Percentiles rank a stretch among this genome's conserved stretches.
Conservation (phyloP, 1,139 yeast species). For the Saccharomyces hybrid region DNA sequence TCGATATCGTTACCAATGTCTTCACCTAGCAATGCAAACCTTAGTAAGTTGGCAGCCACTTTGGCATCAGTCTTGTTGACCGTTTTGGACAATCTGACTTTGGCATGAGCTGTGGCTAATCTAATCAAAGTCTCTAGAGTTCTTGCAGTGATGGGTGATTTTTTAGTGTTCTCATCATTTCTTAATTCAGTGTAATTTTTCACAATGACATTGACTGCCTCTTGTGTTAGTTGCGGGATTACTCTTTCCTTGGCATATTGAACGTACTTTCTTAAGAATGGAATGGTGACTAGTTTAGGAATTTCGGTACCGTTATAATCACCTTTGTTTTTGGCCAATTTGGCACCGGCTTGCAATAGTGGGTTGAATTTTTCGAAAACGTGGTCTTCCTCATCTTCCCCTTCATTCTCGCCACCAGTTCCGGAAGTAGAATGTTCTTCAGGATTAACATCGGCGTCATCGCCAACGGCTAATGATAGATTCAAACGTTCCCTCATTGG, state of each 20-base stretch:
- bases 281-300: conserved; percentile 66
- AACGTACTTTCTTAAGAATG: conserved; percentile 83
- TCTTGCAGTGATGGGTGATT: conserved; percentile 97
- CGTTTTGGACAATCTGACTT: conserved; percentile 71
- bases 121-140: conserved; percentile 95
- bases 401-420: not conserved
- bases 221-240: conserved; percentile 69
- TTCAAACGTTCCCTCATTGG: conserved; percentile 76
- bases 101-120: conserved; percentile 94
- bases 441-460: conserved; percentile 27
- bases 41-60: conserved; percentile 76
- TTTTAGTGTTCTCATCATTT: conserved; percentile 72
- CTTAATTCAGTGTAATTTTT: conserved; percentile 73
- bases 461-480: conserved; percentile 72
- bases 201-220: conserved; percentile 77
- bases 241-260: conserved; percentile 91
- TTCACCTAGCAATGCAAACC: conserved; percentile 66
- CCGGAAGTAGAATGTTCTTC: not conserved
- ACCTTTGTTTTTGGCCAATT: conserved; percentile 31
- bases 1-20: conserved; percentile 32
- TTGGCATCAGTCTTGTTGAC: conserved; percentile 75
- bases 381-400: conserved; percentile 37
- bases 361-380: conserved; percentile 81
- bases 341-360: conserved; percentile 73
- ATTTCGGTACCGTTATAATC: conserved; percentile 37